Base-by-base conservation (phyloP, 2,329 filamentous ascomycete species). In the Cladophialophora bantiana region DNA sequence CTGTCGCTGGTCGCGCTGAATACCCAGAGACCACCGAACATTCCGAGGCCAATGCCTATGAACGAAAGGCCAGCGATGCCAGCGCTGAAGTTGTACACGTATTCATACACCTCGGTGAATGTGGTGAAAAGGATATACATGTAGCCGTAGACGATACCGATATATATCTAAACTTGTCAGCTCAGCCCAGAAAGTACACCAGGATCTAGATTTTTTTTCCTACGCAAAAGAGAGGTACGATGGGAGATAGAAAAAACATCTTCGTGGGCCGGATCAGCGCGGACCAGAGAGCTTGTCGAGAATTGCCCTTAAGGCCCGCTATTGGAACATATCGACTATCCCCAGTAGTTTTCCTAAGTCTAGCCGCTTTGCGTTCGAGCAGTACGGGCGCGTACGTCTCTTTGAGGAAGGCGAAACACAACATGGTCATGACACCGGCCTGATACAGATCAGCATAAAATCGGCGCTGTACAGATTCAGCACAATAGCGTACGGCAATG, bases 91-190 rank as follows among this genome's bases (percentile, higher is more conserved):
- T 26, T 26, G 26, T 26, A 26, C 26, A 26, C 26, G 26, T 26
- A 3, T 26, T 26, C 26, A 26, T 26, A 26, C 2, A 26, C 26
- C 26, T 26, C 26, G 26, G 26, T 26, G 26, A 26, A 26, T 26
- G 26, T 26, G 26, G 26, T 26, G 26, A 26, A 26, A 26, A 26
- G 26, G 4, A 87, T 76, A 71, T 85, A 87, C 13, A 86, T 77
- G 12, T 85, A 79, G 7, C 85, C 83, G 69, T 86, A 87, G 2
- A 84, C 73, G 26, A 84, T 79, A 0, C 82, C 81, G 71, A 83
- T 81, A 71, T 85, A 84, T 13, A 84, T 67, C 0, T 76, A 7
- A 83, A 74, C 71, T 3, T 3, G 85, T 79, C 15, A 87, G 78
- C 59, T 87, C 85, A 1, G 82, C 77, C 59, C 26, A 26, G 26